A percentile compares a stretch with the other conserved stretches of the same genome.
Evolutionary conservation across 805 yeast genomes (phyloP).

Genomic region (Teunomyces panamensis): DNA sequence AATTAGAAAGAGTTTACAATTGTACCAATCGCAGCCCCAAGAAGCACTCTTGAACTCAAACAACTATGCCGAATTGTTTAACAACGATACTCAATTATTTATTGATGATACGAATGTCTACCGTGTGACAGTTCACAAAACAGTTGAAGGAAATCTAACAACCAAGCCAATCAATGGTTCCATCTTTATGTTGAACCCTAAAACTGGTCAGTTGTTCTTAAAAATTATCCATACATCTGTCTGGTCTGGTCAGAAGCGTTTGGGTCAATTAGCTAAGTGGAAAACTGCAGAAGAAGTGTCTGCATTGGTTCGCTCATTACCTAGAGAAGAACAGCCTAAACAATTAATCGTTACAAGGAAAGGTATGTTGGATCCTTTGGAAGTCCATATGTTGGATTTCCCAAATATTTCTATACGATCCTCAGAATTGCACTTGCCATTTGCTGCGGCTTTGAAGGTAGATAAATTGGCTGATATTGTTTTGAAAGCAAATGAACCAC

Average conservation of each 20-base stretch:
- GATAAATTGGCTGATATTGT: conserved; percentile 79
- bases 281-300: conserved; percentile 97
- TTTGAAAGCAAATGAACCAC: conserved; percentile 84
- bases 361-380: conserved; percentile 90
- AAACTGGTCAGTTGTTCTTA: conserved; percentile 84
- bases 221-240: conserved; percentile 91
- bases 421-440: conserved; percentile 86
- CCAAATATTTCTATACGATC: conserved; percentile 88
- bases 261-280: conserved; percentile 95
- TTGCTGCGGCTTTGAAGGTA: conserved; percentile 78
- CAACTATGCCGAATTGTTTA: conserved; percentile 87
- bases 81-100: conserved; percentile 77
- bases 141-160: conserved; percentile 88
- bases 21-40: conserved; percentile 90
- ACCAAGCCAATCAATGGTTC: conserved; percentile 95
- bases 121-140: conserved; percentile 85
- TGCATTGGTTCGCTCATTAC: conserved; percentile 82
- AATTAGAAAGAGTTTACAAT: conserved; percentile 87
- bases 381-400: conserved; percentile 95
- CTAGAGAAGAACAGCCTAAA: conserved; percentile 91
- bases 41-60: conserved; percentile 86
- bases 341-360: conserved; percentile 87
- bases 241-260: conserved; percentile 95
- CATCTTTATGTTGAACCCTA: conserved; percentile 83
- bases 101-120: conserved; percentile 94